Evolutionary conservation across 768 basidiomycete genomes (phyloP).

Genomic region (Agrocybe pediades): DNA sequence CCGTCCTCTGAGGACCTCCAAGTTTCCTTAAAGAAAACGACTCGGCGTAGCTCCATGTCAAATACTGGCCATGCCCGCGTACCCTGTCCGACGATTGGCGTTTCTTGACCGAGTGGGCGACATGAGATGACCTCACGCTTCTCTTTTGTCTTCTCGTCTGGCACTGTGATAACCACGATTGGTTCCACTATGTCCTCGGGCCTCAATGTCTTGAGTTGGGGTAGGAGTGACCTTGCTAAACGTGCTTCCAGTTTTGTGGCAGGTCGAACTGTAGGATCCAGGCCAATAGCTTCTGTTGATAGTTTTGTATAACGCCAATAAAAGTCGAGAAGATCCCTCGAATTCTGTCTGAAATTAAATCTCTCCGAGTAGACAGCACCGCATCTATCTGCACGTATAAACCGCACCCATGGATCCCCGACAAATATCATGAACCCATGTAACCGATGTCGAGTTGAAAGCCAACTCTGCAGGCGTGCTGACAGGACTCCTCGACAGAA

Average conservation of each 20-base stretch:
- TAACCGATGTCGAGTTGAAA: neutral
- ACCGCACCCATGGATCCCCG: neutral
- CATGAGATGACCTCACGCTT: conserved; percentile 1
- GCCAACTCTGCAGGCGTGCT: neutral
- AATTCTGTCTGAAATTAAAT: neutral
- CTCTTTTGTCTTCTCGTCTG: neutral
- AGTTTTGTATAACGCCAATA: conserved; percentile 1
- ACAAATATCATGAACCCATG: conserved; percentile 6
- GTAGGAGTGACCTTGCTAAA: neutral
- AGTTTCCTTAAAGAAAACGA: conserved; percentile 7
- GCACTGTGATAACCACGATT: neutral
- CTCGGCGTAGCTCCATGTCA: neutral
- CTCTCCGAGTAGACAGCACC: neutral
- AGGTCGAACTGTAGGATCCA: conserved; percentile 1
- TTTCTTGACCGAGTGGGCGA: neutral
- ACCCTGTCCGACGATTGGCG: neutral
- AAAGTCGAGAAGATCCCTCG: conserved; percentile 1
- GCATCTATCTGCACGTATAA: conserved; percentile 4
- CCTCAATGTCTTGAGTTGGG: neutral
- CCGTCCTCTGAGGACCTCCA: neutral
- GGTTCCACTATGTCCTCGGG: neutral
- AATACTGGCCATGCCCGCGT: conserved; percentile 5
- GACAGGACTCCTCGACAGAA: neutral
- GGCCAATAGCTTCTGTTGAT: neutral
- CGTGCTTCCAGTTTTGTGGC: neutral